Base-by-base conservation (phyloP, 2,329 filamentous ascomycete species). In the Tetracladium maxilliforme region DNA sequence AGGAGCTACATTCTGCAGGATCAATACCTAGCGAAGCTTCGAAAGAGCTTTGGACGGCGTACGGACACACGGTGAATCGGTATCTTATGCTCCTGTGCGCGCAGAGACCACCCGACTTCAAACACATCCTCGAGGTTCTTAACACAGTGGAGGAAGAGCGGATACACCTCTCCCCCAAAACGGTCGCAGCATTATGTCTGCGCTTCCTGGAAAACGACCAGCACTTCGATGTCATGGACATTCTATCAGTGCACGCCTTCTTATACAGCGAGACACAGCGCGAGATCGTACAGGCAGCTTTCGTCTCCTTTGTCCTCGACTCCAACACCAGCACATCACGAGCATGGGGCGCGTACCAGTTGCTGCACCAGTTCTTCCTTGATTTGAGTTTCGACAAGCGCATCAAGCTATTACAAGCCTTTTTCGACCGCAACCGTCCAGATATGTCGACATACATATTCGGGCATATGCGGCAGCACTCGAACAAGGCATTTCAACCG, bases 361-460 rank as follows among this genome's bases (percentile, higher is more conserved):
- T 77, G n/a, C 49, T 76, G 16, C 59, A 65, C 7, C 66, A 73
- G 29, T 66, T 69, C 43, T 75, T 76, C 47, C 61, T 67, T 6
- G 72, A 77, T 40, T 75, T 75, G 1, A 59, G 68, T n/a, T 59
- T 70, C 6, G 55, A 61, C 3, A 59, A 67, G 24, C 76, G 87
- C 7, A 70, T 74, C 10, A 50, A 61, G 14, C 58, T 94, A 22
- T 92, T 98, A 80, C 64, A 74, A 13, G 60, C 66, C 13, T 94
- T 95, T 51, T 92, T 92, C 43, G 54, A 62, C 6, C 74, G 83
- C 19, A 63, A 68, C 15, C 71, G 84, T 8, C 64, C 81, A 9
- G 86, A 95, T 41, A 84, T 94, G 65, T 86, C 81, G 4, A 72
- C 71, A 23, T 64, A 84, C 33, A 72, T 92, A 17, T 94, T 98